Evolutionary conservation across 331 rosid species (phyloP), one percentile per base, ranked within the genome.

Genomic region (Quercus tomentella): DNA sequence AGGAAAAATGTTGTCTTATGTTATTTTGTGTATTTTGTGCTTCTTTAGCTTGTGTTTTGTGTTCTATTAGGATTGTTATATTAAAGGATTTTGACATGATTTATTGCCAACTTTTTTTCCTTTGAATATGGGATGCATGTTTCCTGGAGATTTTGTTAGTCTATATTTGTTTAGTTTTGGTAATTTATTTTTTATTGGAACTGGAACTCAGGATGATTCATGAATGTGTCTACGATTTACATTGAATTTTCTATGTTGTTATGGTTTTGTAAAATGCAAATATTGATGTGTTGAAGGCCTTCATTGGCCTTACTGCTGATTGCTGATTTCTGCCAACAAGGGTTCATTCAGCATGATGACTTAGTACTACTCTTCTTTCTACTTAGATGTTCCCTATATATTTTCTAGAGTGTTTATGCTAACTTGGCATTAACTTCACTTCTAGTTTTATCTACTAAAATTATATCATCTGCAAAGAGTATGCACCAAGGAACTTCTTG

Each of bases 81-180:
- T 83, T 77, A 35, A 78, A 79, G 71, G 70, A 79, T 77, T 84
- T 86, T 79, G 79, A 55, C 61, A 84, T 82, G 56, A 30, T 78
- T 79, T 76, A 80, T 76, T 72, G 67, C 80, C 66, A 45, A 51
- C 62, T 54, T 77, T 86, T 61, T 67, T 49, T 11, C 54, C 63
- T 76, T 75, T 56, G 70, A 83, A 60, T 84, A 80, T 76, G 66
- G 79, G 67, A 52, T 80, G 74, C 76, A 77, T 54, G 77, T 69
- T 85, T 78, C 35, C 45, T 73, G 76, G 79, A 71, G 76, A 81
- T 76, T 33, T 77, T 69, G 56, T 31, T 26, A 61, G 67, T 66
- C 5, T 84, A 35, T 58, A 56, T 72, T 78, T 78, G 12, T 70
- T 80, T 78, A 69, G 68, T 76, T 80, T 70, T 74, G 57, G 56